Conservation (phyloP, 208 protist species). For the Trypanosoma rangeli region DNA sequence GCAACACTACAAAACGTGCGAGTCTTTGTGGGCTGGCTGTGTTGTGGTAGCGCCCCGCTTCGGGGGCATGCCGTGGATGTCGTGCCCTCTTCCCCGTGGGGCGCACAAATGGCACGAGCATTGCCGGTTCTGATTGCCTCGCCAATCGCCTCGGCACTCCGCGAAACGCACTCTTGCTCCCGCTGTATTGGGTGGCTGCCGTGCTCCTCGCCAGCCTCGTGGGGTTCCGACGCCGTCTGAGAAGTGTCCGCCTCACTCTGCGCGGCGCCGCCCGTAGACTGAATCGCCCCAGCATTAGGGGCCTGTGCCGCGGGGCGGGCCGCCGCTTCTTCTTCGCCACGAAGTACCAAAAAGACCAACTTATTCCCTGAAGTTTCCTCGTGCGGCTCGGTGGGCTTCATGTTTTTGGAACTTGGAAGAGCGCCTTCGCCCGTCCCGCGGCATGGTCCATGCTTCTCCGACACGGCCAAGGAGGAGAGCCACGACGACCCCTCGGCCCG, state of each 20-base stretch:
- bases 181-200: not conserved
- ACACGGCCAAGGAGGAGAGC: conserved; percentile 6
- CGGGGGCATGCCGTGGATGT: not conserved
- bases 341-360: not conserved
- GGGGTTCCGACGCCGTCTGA: not conserved
- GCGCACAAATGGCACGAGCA: not conserved
- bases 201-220: not conserved
- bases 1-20: not conserved
- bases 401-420: not conserved
- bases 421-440: not conserved
- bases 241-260: not conserved
- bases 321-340: not conserved
- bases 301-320: not conserved
- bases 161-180: not conserved
- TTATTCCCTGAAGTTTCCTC: not conserved
- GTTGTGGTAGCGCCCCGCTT: not conserved
- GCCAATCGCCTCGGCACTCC: not conserved
- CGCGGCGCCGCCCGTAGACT: not conserved
- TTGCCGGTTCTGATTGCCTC: not conserved
- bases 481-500: conserved; percentile 1
- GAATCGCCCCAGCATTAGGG: not conserved
- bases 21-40: not conserved
- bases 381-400: not conserved
- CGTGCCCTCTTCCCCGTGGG: not conserved
- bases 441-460: not conserved